These are phyloP conservation scores for Dendrobium chrysotoxum DNA, from an alignment of 106 monocot species.

Conservation along the genomic window DNA sequence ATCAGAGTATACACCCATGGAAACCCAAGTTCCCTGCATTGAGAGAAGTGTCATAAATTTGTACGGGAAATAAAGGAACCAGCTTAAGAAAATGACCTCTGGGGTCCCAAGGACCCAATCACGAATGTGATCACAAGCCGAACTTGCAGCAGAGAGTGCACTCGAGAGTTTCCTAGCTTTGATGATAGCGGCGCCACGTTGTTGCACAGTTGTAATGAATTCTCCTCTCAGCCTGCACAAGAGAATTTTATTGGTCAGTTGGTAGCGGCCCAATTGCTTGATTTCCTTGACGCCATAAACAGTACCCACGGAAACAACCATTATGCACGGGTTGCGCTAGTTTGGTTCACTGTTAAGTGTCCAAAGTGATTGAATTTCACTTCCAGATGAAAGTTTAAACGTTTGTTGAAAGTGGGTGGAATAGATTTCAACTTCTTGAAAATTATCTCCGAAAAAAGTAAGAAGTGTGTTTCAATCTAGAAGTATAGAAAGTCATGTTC, in stretches of 20 bases:
- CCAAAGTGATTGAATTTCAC: too few relatives aligned
- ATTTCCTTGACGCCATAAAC: neutral
- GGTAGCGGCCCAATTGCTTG: neutral
- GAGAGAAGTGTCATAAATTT: neutral
- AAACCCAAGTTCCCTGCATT: constrained; percentile 57
- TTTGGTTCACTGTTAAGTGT: too few relatives aligned
- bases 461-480: neutral
- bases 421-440: too few relatives aligned
- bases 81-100: constrained; percentile 22
- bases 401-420: too few relatives aligned
- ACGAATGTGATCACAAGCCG: constrained; percentile 67
- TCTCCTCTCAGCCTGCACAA: constrained; percentile 41
- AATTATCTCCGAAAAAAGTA: neutral
- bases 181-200: constrained; percentile 58
- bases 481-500: too few relatives aligned
- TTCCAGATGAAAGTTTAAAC: too few relatives aligned
- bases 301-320: too few relatives aligned
- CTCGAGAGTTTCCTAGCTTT: constrained; percentile 63
- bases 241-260: neutral
- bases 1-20: constrained; percentile 82
- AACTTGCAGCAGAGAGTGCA: constrained; percentile 54
- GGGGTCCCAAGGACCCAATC: constrained; percentile 71
- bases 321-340: too few relatives aligned
- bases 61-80: neutral
- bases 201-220: constrained; percentile 55